A percentile compares a stretch with the other conserved stretches of the same genome.
These are phyloP conservation scores for Fusarium irregulare DNA, from an alignment of 2,329 filamentous ascomycete species.

Conservation along the genomic window DNA sequence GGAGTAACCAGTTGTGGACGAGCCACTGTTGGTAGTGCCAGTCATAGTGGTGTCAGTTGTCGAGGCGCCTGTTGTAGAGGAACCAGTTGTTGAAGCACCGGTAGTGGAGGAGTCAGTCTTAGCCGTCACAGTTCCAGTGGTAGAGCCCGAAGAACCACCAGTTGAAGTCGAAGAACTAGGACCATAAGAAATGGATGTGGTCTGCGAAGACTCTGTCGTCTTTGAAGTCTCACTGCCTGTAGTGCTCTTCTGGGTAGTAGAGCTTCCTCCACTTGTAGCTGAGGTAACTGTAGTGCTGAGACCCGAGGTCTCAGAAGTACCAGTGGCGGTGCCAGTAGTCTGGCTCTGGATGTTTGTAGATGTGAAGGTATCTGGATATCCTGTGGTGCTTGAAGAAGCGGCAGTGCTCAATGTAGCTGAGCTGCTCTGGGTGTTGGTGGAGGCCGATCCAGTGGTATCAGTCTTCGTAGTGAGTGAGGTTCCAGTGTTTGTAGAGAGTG, in stretches of 20 bases:
- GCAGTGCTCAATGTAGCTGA: conserved; percentile 12
- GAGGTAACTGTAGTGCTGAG: conserved; percentile 1
- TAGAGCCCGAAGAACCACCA: neutral
- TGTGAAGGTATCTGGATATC: neutral
- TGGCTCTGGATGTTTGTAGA: neutral
- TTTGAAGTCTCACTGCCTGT: neutral
- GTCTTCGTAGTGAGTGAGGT: neutral
- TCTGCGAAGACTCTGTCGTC: neutral
- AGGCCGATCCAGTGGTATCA: neutral
- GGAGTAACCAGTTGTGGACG: neutral
- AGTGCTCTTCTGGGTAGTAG: neutral
- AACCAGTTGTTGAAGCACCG: neutral
- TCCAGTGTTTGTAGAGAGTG: conserved; percentile 1
- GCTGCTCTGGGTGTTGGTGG: conserved; percentile 4
- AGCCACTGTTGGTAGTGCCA: neutral
- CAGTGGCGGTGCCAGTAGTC: neutral
- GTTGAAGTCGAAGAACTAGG: neutral
- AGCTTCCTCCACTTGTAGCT: conserved; percentile 16
- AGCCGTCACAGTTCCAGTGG: neutral
- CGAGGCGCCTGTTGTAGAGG: neutral
- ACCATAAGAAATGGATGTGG: neutral
- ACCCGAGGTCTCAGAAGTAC: neutral
- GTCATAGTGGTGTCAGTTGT: neutral
- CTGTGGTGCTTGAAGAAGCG: conserved; percentile 8
- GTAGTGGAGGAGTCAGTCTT: neutral